phyloP scores from a whole-genome alignment of 2,329 filamentous ascomycete genomes.

The Pseudogymnoascus destructans region DNA sequence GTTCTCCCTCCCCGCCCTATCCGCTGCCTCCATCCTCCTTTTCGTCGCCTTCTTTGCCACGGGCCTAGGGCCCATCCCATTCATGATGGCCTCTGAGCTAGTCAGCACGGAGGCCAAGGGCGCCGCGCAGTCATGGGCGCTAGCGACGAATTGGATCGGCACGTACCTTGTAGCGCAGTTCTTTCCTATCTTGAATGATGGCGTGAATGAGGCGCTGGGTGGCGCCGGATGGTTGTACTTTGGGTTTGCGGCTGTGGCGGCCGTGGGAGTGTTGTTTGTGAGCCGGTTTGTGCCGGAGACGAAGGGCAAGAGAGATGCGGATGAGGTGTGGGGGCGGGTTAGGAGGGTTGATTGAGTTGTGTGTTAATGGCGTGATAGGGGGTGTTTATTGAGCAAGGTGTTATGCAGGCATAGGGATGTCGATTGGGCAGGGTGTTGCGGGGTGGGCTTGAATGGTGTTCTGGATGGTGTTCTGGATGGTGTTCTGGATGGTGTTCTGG shows the following conservation, averaged over 20 bases:
- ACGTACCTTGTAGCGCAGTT: constrained; percentile 92
- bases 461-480: not conserved
- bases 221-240: constrained; percentile 79
- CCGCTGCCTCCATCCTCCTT: constrained; percentile 64
- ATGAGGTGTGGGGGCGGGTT: constrained; percentile 80
- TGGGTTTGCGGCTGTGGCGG: constrained; percentile 68
- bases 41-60: constrained; percentile 88
- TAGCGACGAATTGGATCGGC: constrained; percentile 78
- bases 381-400: not conserved
- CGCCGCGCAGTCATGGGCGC: constrained; percentile 75
- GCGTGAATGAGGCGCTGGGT: constrained; percentile 48
- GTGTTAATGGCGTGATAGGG: not conserved
- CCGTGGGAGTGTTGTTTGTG: constrained; percentile 58
- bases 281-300: constrained; percentile 71
- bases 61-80: constrained; percentile 85
- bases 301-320: constrained; percentile 65
- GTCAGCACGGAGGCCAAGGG: constrained; percentile 85
- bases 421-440: not conserved
- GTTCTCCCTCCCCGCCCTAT: constrained; percentile 57
- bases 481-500: not conserved
- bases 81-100: constrained; percentile 83
- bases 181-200: constrained; percentile 75
- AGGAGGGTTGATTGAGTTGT: constrained; percentile 21
- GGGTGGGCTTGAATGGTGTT: not conserved
- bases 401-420: not conserved